Evolutionary conservation across 108 stramenopile genomes (phyloP), one percentile per base, ranked within the genome.

Genomic region (Cyclotella atomus): DNA sequence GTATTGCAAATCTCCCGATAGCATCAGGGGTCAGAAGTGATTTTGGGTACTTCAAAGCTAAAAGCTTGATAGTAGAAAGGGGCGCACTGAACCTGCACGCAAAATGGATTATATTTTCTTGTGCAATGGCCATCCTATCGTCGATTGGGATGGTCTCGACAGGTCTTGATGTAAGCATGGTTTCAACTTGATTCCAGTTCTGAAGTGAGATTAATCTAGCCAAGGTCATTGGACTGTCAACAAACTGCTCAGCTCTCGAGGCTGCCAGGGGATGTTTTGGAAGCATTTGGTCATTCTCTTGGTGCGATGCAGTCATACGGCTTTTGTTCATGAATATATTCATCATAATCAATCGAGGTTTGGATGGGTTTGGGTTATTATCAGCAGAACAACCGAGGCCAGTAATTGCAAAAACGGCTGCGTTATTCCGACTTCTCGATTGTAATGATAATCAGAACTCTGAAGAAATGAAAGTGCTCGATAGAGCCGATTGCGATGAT

Each of bases 1-100:
- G 83, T 24, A 62, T 70, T 15, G 74, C 65, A 12, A 69, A 80
- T 33, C 71, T 44, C 3, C 76, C 76, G 2, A 67, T 56, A 1
- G 67, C n/a, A 75, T 83, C 82, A 0, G 76, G 77, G 27, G 32
- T 65, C 25, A 28, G 63, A 1, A 81, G 28, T 61, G 73, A 68
- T 20, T 35, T 28, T 8, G 73, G 73, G 47, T 75, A 81, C 16
- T 32, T 60, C 25, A 43, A 36, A 14, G 63, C 61, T 20, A 81
- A 46, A 19, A 75, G 68, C 14, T 46, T 20, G 3, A 81, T 61
- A 36, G 72, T 41, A 17, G 44, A 30, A 7, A 75, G 64, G 41
- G 73, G 73, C n/a, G 73, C 69, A 34, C 41, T 33, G 60, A 59
- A 75, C 0, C 80, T 44, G 24, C 68, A 53, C 0, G 80, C 80